A percentile compares a stretch with the other conserved stretches of the same genome.
Evolutionary conservation across 108 stramenopile species (phyloP).

Genomic region (Pseudonitzschia delicatissima): DNA sequence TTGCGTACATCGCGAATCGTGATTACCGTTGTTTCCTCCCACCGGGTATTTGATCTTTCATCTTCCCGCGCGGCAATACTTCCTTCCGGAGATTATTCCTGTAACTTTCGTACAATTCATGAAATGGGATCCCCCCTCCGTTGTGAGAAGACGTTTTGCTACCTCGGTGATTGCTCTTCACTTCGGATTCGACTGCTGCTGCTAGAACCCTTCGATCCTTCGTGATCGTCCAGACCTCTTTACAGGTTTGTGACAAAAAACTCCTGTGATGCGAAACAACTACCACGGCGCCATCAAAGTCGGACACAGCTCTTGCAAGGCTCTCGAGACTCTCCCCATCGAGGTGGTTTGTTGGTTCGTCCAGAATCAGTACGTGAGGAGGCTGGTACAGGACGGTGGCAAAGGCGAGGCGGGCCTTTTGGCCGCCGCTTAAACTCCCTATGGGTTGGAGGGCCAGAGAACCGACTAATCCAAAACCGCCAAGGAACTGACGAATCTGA

Average conservation of each 20-base stretch:
- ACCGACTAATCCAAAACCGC: constrained; percentile 88
- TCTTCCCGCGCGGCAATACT: no score
- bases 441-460: constrained; percentile 73
- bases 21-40: no score
- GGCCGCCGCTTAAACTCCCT: constrained; percentile 82
- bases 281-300: constrained; percentile 81
- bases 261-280: constrained; percentile 89
- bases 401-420: constrained; percentile 87
- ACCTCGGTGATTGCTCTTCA: no score
- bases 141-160: no score
- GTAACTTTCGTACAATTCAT: no score
- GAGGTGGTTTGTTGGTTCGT: constrained; percentile 78
- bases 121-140: no score
- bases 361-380: constrained; percentile 73
- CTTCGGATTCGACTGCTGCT: neutral
- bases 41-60: no score
- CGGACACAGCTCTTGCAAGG: constrained; percentile 65
- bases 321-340: constrained; percentile 92
- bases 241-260: constrained; percentile 32
- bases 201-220: neutral
- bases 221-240: constrained; percentile 14
- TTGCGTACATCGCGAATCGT: no score
- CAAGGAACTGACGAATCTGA: constrained; percentile 81
- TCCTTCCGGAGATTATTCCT: no score
- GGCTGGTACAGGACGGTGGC: constrained; percentile 64